A percentile compares a stretch with the other conserved stretches of the same genome.
These are phyloP conservation scores for Ephemerocybe angulata DNA, from an alignment of 768 basidiomycete species.

Conservation along the genomic window DNA sequence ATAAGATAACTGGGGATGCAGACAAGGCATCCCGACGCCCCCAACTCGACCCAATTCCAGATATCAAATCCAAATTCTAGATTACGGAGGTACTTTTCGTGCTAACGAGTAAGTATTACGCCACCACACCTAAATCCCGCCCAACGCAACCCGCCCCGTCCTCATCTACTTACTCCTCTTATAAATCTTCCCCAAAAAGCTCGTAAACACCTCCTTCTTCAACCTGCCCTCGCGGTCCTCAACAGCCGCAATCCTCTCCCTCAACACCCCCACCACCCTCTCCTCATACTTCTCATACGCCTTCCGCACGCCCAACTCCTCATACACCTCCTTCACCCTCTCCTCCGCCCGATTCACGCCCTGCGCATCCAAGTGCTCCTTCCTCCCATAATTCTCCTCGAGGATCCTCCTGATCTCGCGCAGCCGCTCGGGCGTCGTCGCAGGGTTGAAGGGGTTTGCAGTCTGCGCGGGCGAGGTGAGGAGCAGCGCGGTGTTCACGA, in stretches of 20 bases:
- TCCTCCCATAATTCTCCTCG: constrained; percentile 51
- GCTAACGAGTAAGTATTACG: background rate
- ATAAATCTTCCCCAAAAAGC: constrained; percentile 87
- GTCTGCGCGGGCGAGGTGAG: constrained; percentile 38
- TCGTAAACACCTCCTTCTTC: constrained; percentile 70
- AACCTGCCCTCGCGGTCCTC: constrained; percentile 56
- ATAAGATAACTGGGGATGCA: too few relatives aligned
- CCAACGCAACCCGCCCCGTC: background rate
- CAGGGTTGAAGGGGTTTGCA: background rate
- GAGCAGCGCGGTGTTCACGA: constrained; percentile 80
- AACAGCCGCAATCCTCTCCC: constrained; percentile 65
- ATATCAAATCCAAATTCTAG: background rate
- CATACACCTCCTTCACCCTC: constrained; percentile 58
- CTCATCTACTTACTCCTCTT: constrained; percentile 51
- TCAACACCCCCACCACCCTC: constrained; percentile 61
- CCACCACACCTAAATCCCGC: background rate
- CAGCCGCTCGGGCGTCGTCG: background rate
- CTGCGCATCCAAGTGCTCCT: constrained; percentile 47
- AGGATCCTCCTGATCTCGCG: constrained; percentile 51
- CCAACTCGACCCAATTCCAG: background rate
- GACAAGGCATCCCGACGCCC: too few relatives aligned
- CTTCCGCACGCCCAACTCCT: constrained; percentile 59
- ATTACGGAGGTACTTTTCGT: background rate
- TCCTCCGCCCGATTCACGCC: constrained; percentile 50
- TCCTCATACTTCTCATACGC: constrained; percentile 81